A percentile compares a stretch with the other conserved stretches of the same genome.
Conservation (phyloP, 73 alveolate genomes). For the Tetrahymena borealis region DNA sequence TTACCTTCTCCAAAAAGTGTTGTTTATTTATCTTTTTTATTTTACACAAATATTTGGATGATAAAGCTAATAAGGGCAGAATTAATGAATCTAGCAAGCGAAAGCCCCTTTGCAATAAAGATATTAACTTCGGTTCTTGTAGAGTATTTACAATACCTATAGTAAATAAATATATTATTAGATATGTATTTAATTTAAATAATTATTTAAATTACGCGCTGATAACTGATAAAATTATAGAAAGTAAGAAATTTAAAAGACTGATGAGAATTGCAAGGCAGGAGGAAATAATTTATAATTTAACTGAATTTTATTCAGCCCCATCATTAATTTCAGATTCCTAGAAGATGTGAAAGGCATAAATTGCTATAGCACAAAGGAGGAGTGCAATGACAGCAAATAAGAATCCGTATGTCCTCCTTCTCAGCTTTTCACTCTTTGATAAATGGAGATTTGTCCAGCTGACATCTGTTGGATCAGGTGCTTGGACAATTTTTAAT, state of each 20-base stretch:
- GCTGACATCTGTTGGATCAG: neutral
- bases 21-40: neutral
- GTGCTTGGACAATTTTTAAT: neutral
- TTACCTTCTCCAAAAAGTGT: neutral
- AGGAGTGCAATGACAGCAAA: neutral
- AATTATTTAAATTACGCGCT: too few species aligned
- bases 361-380: neutral
- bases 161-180: too few species aligned
- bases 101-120: neutral
- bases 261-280: neutral
- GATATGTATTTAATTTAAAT: too few species aligned
- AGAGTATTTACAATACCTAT: neutral
- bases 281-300: neutral
- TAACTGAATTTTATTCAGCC: neutral
- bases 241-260: neutral
- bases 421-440: neutral
- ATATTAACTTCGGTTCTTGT: neutral
- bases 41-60: neutral
- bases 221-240: neutral
- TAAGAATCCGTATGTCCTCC: neutral
- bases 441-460: neutral
- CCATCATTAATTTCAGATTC: neutral
- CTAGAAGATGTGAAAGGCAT: neutral
- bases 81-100: neutral
- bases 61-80: neutral